Conservation (phyloP, 2,329 filamentous ascomycete species). For the Thelonectria blattea region DNA sequence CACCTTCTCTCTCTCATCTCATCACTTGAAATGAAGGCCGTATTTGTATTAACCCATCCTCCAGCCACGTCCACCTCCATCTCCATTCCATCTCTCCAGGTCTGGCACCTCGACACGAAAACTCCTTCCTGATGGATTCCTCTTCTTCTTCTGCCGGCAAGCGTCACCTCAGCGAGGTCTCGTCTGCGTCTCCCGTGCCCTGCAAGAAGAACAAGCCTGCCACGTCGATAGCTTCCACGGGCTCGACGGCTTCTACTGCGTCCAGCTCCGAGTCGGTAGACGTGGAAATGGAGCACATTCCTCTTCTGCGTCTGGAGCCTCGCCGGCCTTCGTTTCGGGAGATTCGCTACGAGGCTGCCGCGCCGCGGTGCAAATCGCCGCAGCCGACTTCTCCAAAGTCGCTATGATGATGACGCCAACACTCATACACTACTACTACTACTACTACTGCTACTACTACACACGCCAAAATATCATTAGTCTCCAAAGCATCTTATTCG, state of each 20-base stretch:
- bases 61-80: not conserved
- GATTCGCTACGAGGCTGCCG: slow-evolving; percentile 31
- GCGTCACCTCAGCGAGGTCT: slow-evolving; percentile 31
- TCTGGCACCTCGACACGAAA: not conserved
- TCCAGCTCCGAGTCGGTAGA: slow-evolving; percentile 27
- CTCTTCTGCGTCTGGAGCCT: slow-evolving; percentile 26
- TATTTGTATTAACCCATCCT: not conserved
- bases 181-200: slow-evolving; percentile 29
- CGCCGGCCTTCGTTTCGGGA: slow-evolving; percentile 31
- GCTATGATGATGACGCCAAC: slow-evolving; percentile 16
- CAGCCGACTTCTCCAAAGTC: slow-evolving; percentile 36
- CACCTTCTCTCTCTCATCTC: not conserved
- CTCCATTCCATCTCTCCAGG: not conserved
- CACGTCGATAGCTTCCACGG: slow-evolving; percentile 33
- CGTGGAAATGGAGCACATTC: slow-evolving; percentile 24
- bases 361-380: slow-evolving; percentile 33
- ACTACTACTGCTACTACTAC: not conserved
- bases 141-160: slow-evolving; percentile 19
- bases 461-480: not conserved
- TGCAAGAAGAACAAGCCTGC: slow-evolving; percentile 37
- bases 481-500: slow-evolving; percentile 3
- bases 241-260: slow-evolving; percentile 27
- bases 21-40: not conserved
- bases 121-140: slow-evolving; percentile 22
- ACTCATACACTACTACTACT: not conserved